Base-by-base conservation (phyloP, 352 stramenopile species). In the Pythium phragmiticola region DNA sequence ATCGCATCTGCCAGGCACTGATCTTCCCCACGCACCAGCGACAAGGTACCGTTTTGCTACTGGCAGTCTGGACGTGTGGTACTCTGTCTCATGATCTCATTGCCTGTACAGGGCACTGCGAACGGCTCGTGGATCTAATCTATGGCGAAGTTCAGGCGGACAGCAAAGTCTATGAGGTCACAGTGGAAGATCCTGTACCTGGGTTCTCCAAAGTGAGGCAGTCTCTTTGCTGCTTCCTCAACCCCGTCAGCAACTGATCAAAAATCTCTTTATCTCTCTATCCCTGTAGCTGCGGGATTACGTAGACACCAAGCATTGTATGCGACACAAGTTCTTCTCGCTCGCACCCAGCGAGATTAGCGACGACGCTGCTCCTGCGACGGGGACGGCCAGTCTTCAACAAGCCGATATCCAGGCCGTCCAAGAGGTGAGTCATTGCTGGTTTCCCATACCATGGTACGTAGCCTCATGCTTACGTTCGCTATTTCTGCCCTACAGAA, bases 1-100 rank as follows among this genome's bases (percentile, higher is more conserved):
- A 88, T 47, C 82, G 87, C 36, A 94, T 95, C 63, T 95, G 87
- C 57, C 87, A 95, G 43, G 87, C 78, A 11, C 74, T 95, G 14
- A 72, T 95, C 19, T 88, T 94, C 59, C 84, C 87, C 3, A 78
- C 76, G 0, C 81, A 88, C 60, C 87, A 95, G 66, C 83, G 84
- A 1, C 87, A 94, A 82, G 82, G 82, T 89, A 28, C 30, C 26
- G 33, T 59, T 16, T 51, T 42, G 17, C 26, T 21, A 19, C 2
- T 5, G n/a, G 21, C 7, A 39, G 7, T 63, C 13, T 46, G 39
- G 21, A 33, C 46, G n/a, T 4, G 6, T 26, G 17, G 2, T n/a
- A 8, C 45, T 26, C n/a, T 33, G 7, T 30, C 45, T 28, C 13
- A 17, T 33, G 64, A 41, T 30, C 9, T 23, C 0, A 7, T 23